Conservation (phyloP, 78 protist genomes). For the Dictyostelium purpureum region DNA sequence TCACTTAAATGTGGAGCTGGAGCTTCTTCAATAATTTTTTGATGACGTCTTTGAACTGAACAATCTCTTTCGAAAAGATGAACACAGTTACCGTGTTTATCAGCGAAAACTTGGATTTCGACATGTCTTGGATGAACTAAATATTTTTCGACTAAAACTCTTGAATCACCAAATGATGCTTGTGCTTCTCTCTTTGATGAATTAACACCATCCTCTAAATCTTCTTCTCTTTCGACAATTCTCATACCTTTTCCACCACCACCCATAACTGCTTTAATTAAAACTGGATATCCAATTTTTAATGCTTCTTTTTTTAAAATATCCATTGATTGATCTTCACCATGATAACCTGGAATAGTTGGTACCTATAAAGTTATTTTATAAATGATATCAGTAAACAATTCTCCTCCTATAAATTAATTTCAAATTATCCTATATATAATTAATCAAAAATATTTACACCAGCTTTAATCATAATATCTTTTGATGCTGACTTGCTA, state of each 20-base stretch:
- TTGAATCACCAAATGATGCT: conserved; percentile 92
- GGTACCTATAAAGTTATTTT: too few species aligned
- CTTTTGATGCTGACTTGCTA: conserved; percentile 87
- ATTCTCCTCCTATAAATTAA: too few species aligned
- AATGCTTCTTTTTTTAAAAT: conserved; percentile 80
- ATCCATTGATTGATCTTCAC: conserved; percentile 89
- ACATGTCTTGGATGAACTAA: conserved; percentile 93
- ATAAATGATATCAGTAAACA: too few species aligned
- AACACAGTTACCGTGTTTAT: conserved; percentile 92
- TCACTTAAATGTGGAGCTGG: conserved; percentile 90
- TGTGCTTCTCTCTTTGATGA: conserved; percentile 89
- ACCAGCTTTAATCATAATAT: conserved; percentile 89
- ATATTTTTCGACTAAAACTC: conserved; percentile 92
- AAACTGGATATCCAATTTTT: conserved; percentile 93
- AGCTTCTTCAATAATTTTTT: conserved; percentile 98
- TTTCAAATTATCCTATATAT: too few species aligned
- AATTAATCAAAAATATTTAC: too few species aligned
- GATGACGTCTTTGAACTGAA: conserved; percentile 97
- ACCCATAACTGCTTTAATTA: conserved; percentile 95
- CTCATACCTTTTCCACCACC: conserved; percentile 98
- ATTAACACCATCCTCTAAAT: conserved; percentile 77
- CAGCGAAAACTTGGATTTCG: conserved; percentile 95
- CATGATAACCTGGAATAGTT: conserved; percentile 92
- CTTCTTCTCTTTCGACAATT: conserved; percentile 81
- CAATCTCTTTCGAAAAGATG: conserved; percentile 97